A percentile compares a stretch with the other conserved stretches of the same genome.
These are phyloP conservation scores for Talaromyces sp. DNA, from an alignment of 2,329 filamentous ascomycete species.

Conservation along the genomic window DNA sequence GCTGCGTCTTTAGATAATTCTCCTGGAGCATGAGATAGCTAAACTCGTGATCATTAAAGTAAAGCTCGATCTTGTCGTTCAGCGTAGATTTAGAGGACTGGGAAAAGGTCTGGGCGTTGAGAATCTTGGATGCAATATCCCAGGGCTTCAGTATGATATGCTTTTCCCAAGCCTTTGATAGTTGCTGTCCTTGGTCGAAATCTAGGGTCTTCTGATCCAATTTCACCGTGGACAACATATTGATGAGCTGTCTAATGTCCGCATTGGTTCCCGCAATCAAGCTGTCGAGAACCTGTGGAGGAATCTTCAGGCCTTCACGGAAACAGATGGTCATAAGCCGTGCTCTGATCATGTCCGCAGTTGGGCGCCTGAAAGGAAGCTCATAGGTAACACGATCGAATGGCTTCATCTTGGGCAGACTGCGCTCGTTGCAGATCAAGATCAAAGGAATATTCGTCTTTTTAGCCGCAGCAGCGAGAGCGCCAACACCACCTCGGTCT, in stretches of 20 bases:
- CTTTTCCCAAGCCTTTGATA: slow-evolving; percentile 99
- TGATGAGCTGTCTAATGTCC: slow-evolving; percentile 96
- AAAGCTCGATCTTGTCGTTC: slow-evolving; percentile 97
- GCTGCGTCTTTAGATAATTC: slow-evolving; percentile 86
- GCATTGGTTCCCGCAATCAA: slow-evolving; percentile 93
- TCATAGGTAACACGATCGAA: slow-evolving; percentile 86
- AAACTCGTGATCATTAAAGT: slow-evolving; percentile 99
- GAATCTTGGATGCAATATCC: slow-evolving; percentile 94
- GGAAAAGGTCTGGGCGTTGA: slow-evolving; percentile 82
- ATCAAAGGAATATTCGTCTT: slow-evolving; percentile 95
- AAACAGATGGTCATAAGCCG: slow-evolving; percentile 94
- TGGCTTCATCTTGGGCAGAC: slow-evolving; percentile 94
- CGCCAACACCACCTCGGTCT: slow-evolving; percentile 91
- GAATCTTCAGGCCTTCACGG: slow-evolving; percentile 83
- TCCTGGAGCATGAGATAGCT: slow-evolving; percentile 97
- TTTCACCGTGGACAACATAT: slow-evolving; percentile 95
- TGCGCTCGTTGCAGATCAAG: slow-evolving; percentile 94
- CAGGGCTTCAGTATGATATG: slow-evolving; percentile 94
- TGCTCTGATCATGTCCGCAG: slow-evolving; percentile 83
- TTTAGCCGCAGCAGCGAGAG: slow-evolving; percentile 88
- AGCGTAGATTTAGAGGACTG: slow-evolving; percentile 78
- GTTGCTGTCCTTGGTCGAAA: slow-evolving; percentile 81
- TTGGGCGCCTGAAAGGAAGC: slow-evolving; percentile 82
- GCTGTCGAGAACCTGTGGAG: slow-evolving; percentile 78
- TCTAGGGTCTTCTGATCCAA: slow-evolving; percentile 77